Base-by-base conservation (phyloP, 2,329 filamentous ascomycete species). In the Exophiala mesophila region DNA sequence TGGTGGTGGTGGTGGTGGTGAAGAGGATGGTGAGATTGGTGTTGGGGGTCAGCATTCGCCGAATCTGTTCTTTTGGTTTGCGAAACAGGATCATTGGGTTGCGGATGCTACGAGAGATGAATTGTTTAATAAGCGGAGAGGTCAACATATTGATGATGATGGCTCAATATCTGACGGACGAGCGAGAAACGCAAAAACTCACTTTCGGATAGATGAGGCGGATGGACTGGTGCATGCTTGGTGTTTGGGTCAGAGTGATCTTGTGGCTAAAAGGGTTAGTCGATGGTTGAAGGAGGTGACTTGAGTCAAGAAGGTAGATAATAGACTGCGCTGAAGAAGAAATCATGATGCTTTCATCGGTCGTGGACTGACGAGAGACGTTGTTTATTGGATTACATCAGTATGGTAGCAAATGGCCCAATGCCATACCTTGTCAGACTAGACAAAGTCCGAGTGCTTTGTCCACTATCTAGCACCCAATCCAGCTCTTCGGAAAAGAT, bases 1-100 rank as follows among this genome's bases (percentile, higher is more conserved):
- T 26, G 7, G 23, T 28, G 17, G 30, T 23, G 13, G 19, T 17
- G 16, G 24, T 34, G 47, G 39, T 12, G 39, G 37, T 19, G 52
- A 46, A 15, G 41, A 41, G 18, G 41, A 43, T 17, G 52, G 47
- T 1, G 37, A 50, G 1, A 28, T 26, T 13, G 38, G 30, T 26
- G 19, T 7, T 5, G 23, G 16, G 20, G 26, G 7, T 16, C 13
- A n/a, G 20, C 7, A 5, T 8, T 40, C 26, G 45, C 58, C 67
- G 2, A 69, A 68, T 37, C 48, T 82, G 30, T 70, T 71, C 38
- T 78, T 82, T 55, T 72, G 78, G 51, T 82, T 79, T 58, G 77
- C 74, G 1, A 63, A 71, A 24, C 63, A 73, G 35, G 78, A 82
- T 55, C 76, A 79, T 54, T 82, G 78, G 78, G 74, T 82, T 18